Base-by-base conservation (phyloP, 805 yeast genomes). In the Ogataea henricii region DNA sequence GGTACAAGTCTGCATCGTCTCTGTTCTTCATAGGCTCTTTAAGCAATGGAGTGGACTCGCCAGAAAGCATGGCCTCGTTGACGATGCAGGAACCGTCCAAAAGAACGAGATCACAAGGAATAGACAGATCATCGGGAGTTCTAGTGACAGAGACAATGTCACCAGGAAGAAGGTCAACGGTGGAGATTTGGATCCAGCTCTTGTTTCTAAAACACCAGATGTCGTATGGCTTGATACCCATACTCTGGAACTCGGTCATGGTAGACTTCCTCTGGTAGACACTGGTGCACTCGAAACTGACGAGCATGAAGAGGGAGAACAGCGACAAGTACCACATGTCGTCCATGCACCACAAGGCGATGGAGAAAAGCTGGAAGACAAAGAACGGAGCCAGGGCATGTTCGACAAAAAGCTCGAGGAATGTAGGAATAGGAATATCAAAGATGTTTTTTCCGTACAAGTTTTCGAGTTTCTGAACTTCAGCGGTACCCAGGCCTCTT, bases 301-400 rank as follows among this genome's bases (percentile, higher is more conserved):
- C 85, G 56, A 94, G 77, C 96, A 92, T 92, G 68, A 94, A 84
- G 57, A 92, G 74, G 25, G 96, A 87, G 70, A 94, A 90, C 49
- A 94, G 72, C 3, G 98, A 89, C 64, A 87, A 87, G 69, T 91
- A 91, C 98, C 98, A 94, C 73, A 87, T 85, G 58, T 92, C 97
- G 70, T 94, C 98, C 81, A 94, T 80, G 63, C 89, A 79, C 97
- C 98, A 94, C 53, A 94, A 74, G 4, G 92, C 96, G 49, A 92
- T 95, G 64, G 97, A 91, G 67, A 94, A 94, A 48, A 94, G 77
- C 73, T 94, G 99, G 74, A 94, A 94, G 21, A 94, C 96, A 60
- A 94, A 94, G 67, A 94, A 89, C 10, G 99, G 99, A 12, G 99
- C 98, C 33, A 94, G 91, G 9, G 98, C 98, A 66, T 94, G 99